Evolutionary conservation across 2,329 filamentous ascomycete genomes (phyloP).

Genomic region (Sporothrix euskadiensis): DNA sequence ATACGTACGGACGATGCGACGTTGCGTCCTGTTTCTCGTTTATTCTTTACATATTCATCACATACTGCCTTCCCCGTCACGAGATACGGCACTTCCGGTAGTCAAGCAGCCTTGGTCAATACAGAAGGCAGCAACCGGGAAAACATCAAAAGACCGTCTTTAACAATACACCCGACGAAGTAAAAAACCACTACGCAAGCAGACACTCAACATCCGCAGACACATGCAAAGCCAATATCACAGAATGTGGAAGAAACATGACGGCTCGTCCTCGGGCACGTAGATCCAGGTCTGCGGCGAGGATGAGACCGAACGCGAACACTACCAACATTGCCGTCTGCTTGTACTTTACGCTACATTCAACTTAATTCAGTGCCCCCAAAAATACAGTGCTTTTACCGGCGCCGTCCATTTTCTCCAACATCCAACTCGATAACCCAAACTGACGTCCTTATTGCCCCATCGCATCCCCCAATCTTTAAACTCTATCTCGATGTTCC

Average conservation of each 20-base stretch:
- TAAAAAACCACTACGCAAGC: not conserved
- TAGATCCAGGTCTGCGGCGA: not conserved
- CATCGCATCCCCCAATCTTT: not conserved
- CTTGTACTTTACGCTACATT: slow-evolving; percentile 1
- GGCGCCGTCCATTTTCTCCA: not conserved
- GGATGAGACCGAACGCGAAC: not conserved
- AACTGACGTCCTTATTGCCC: not conserved
- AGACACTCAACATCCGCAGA: not conserved
- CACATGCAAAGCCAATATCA: not conserved
- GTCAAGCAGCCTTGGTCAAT: not conserved
- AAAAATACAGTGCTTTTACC: not conserved
- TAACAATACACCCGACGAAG: not conserved
- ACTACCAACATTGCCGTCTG: not conserved
- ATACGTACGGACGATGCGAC: not conserved
- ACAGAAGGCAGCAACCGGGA: slow-evolving; percentile 14
- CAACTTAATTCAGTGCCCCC: not conserved
- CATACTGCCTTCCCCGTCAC: not conserved
- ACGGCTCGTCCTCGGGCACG: not conserved
- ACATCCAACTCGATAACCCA: not conserved
- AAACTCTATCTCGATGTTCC: not conserved
- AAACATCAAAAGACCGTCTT: not conserved
- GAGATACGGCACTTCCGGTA: not conserved
- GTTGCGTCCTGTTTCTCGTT: not conserved
- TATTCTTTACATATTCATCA: not conserved
- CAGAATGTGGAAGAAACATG: not conserved